Percentiles rank a stretch among this genome's conserved stretches.
phyloP scores from a whole-genome alignment of 2,329 filamentous ascomycete genomes.

The Fusarium globosum region DNA sequence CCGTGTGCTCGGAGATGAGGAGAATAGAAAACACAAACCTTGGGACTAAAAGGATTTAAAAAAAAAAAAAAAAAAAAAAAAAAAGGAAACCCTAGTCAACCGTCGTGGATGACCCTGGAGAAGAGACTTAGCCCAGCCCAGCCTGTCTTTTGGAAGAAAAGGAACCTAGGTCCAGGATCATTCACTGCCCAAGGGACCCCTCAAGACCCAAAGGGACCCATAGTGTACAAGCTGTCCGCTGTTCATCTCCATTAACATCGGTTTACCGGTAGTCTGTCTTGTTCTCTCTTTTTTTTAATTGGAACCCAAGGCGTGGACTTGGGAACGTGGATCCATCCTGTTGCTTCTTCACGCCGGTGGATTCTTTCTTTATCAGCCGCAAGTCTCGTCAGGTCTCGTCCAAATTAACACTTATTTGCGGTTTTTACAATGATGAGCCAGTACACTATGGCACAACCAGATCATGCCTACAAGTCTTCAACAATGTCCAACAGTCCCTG shows the following conservation, averaged over 20 bases:
- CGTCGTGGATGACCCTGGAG: slow-evolving; percentile 43
- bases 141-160: slow-evolving; percentile 41
- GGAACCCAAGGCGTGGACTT: slow-evolving; percentile 42
- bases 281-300: slow-evolving; percentile 40
- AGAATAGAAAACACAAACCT: too few relatives aligned
- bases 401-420: slow-evolving; percentile 40
- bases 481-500: slow-evolving; percentile 61
- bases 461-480: slow-evolving; percentile 60
- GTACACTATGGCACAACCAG: slow-evolving; percentile 59
- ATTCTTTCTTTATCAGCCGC: slow-evolving; percentile 48
- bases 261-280: slow-evolving; percentile 31
- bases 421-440: slow-evolving; percentile 50
- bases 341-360: slow-evolving; percentile 43
- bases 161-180: slow-evolving; percentile 40
- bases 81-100: slow-evolving; percentile 44
- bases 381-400: slow-evolving; percentile 43
- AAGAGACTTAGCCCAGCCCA: slow-evolving; percentile 37
- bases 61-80: slow-evolving; percentile 38
- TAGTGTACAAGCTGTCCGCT: slow-evolving; percentile 44
- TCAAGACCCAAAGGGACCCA: slow-evolving; percentile 44
- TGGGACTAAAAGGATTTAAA: too few relatives aligned
- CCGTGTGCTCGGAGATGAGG: too few relatives aligned
- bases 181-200: slow-evolving; percentile 42
- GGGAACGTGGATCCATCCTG: slow-evolving; percentile 16
- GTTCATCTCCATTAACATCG: slow-evolving; percentile 28